These are phyloP conservation scores for Boechera divaricarpa DNA, from an alignment of 345 rosid genomes.

Conservation along the genomic window DNA sequence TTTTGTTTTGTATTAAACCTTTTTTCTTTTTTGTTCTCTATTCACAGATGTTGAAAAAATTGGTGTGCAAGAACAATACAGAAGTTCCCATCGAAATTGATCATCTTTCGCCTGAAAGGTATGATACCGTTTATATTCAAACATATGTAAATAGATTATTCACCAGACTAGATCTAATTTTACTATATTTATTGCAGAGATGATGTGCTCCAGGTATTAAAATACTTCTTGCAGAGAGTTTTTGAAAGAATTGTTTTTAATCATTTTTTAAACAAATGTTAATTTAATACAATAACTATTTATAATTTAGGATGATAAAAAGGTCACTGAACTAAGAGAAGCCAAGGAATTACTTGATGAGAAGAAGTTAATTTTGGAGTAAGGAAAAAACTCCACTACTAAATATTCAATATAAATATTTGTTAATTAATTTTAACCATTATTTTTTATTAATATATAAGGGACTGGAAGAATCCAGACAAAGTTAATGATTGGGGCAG, in stretches of 20 bases:
- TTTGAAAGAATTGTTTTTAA: neutral
- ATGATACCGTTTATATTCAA: neutral
- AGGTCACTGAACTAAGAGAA: neutral
- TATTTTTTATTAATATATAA: neutral
- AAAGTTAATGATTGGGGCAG: constrained; percentile 21
- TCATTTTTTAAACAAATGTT: neutral
- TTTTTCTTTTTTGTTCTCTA: neutral
- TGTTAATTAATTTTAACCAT: neutral
- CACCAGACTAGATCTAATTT: neutral
- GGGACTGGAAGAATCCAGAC: neutral
- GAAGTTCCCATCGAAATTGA: neutral
- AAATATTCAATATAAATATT: neutral
- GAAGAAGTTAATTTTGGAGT: constrained; percentile 3
- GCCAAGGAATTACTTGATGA: neutral
- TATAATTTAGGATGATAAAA: neutral
- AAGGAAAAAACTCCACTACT: neutral
- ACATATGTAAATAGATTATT: neutral
- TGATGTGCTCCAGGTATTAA: neutral
- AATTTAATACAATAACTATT: neutral
- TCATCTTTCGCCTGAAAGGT: constrained; percentile 6
- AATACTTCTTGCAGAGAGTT: neutral
- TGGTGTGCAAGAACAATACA: neutral
- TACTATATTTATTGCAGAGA: constrained; percentile 15
- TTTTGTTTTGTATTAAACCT: neutral
- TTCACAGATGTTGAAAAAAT: constrained; percentile 20